A percentile compares a stretch with the other conserved stretches of the same genome.
phyloP scores from a whole-genome alignment of 805 yeast species.

The Ogataea haglerorum region DNA sequence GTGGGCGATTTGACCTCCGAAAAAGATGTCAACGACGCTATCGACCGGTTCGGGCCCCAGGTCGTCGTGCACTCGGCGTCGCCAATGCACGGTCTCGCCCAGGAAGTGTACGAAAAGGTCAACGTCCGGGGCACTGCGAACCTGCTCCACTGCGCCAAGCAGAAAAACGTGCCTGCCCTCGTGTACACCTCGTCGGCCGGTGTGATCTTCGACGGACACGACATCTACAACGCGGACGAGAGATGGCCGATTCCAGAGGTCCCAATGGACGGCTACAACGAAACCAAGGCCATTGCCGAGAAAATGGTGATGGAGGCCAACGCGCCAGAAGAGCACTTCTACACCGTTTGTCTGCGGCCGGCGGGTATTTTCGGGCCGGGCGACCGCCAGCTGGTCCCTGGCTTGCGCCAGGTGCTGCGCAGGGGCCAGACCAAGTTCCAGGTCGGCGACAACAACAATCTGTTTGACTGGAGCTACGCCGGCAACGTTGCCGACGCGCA shows the following conservation, averaged over 20 bases:
- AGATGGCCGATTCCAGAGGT: slow-evolving; percentile 86
- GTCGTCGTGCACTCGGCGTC: slow-evolving; percentile 95
- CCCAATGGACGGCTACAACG: slow-evolving; percentile 96
- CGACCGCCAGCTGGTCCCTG: slow-evolving; percentile 94
- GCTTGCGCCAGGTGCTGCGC: slow-evolving; percentile 75
- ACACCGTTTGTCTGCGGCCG: slow-evolving; percentile 87
- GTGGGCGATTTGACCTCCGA: slow-evolving; percentile 82
- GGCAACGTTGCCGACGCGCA: slow-evolving; percentile 98
- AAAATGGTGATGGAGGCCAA: slow-evolving; percentile 73
- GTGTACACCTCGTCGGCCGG: slow-evolving; percentile 98
- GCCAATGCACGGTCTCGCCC: slow-evolving; percentile 87
- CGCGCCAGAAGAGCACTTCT: slow-evolving; percentile 48
- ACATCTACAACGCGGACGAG: slow-evolving; percentile 89
- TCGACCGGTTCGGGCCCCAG: slow-evolving; percentile 54
- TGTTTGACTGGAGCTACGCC: slow-evolving; percentile 97
- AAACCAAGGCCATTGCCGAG: slow-evolving; percentile 92
- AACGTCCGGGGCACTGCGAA: slow-evolving; percentile 86
- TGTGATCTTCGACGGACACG: slow-evolving; percentile 94
- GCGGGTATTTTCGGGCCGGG: slow-evolving; percentile 99
- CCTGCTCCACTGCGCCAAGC: slow-evolving; percentile 61
- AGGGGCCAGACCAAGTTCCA: slow-evolving; percentile 89
- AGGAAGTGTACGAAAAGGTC: slow-evolving; percentile 80
- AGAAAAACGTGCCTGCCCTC: slow-evolving; percentile 52
- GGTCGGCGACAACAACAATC: slow-evolving; percentile 87
- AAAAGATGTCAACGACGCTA: slow-evolving; percentile 63